Conservation (phyloP, 495 filamentous ascomycete genomes). For the Pyrenula aspistea region DNA sequence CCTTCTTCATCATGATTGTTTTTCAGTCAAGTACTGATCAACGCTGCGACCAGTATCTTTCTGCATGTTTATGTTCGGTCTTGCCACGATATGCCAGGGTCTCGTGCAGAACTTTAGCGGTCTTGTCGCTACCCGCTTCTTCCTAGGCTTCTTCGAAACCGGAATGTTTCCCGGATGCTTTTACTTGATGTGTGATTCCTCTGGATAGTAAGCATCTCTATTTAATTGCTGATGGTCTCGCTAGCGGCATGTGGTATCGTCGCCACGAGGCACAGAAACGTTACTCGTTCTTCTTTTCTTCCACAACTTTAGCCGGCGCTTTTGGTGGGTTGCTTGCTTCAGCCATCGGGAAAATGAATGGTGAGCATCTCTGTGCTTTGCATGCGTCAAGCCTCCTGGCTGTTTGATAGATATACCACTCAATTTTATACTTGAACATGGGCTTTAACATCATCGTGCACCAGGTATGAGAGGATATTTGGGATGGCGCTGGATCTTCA, state of each 20-base stretch:
- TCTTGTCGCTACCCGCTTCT: constrained; percentile 72
- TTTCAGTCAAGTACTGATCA: no score
- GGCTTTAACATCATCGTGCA: constrained; percentile 43
- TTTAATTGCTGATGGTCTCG: no score
- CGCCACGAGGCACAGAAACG: constrained; percentile 77
- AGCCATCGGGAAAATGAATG: constrained; percentile 67
- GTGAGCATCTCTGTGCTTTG: constrained; percentile 5
- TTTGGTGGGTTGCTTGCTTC: constrained; percentile 77
- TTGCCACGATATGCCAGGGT: constrained; percentile 68
- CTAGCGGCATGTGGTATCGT: constrained; percentile 89
- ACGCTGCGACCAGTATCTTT: constrained; percentile 32
- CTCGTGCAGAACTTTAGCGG: constrained; percentile 68
- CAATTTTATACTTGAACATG: no score
- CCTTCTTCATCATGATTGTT: neutral
- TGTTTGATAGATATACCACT: no score
- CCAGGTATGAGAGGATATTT: constrained; percentile 43
- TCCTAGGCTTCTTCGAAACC: constrained; percentile 77
- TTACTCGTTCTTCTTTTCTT: constrained; percentile 82
- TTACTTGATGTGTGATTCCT: constrained; percentile 68
- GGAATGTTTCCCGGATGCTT: constrained; percentile 86
- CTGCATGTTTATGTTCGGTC: constrained; percentile 77
- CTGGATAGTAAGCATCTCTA: constrained; percentile 16
- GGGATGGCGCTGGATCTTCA: constrained; percentile 81
- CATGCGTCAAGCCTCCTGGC: no score
- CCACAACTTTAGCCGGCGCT: constrained; percentile 71